Evolutionary conservation across 768 basidiomycete species (phyloP), one percentile per base, ranked within the genome.

Genomic region (Boletus rubescentipes): DNA sequence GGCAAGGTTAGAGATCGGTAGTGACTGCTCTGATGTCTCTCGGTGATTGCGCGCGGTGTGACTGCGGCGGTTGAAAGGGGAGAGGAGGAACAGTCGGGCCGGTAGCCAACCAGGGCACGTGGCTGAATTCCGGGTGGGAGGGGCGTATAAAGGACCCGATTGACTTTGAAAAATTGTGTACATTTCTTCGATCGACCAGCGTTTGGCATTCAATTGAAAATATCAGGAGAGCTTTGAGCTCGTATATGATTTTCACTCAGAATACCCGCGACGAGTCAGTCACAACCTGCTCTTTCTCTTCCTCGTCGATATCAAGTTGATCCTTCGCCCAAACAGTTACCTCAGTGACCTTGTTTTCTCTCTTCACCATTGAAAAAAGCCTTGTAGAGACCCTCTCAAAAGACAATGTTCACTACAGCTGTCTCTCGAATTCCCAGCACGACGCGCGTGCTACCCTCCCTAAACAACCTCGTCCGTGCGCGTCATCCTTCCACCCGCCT

Each of bases 401-500:
- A 26, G 26, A 21, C 14, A 32, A 65, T 67, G 64, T 16, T 66
- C 21, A 31, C 55, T 4, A 43, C 26, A 4, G 38, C 50, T 3
- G 21, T 47, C 7, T 41, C 53, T 31, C 54, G 65, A 5, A 39
- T 65, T 12, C 64, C 56, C 4, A 46, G 56, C 14, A 56, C 59
- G 8, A 40, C 43, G 12, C 53, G 60, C 14, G 40, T 45, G n/a
- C 36, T 62, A 1, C 61, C 55, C 14, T 61, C 38, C 40, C 53
- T 61, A 9, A 63, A 60, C 21, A 50, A 23, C n/a, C 48, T 72
- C 18, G 35, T 41, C 26, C 57, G 53, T 38, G 48, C 49, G 31
- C 64, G 48, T 41, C 57, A 68, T 16, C 69, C 58, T 1, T 60
- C 62, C 21, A 49, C 58, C 45, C 84, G 84, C 42, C 71, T 75